Percentiles rank a stretch among this genome's conserved stretches.
Evolutionary conservation across 2,329 filamentous ascomycete genomes (phyloP).

Genomic region (Alternaria infectoria): DNA sequence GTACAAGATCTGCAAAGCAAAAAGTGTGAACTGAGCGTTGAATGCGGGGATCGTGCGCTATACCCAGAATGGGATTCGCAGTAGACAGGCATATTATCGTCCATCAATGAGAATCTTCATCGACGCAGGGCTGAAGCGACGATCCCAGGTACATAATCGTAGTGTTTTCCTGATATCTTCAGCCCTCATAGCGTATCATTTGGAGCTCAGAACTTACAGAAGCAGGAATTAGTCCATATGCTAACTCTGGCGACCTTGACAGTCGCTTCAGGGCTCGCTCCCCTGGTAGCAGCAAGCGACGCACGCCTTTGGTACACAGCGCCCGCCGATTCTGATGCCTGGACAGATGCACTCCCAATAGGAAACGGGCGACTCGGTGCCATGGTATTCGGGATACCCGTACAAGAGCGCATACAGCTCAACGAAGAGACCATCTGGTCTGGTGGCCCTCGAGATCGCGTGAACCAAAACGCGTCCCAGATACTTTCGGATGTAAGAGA

Average conservation of each 20-base stretch:
- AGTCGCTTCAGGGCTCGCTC: neutral
- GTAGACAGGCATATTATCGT: neutral
- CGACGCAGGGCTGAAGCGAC: neutral
- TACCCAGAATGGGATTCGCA: neutral
- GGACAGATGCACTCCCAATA: constrained; percentile 54
- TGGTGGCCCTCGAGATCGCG: constrained; percentile 50
- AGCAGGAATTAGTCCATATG: neutral
- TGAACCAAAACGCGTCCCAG: constrained; percentile 5
- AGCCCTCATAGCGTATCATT: neutral
- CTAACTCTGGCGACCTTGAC: neutral
- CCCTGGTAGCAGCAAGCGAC: neutral
- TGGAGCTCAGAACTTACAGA: neutral
- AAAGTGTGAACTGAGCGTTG: neutral
- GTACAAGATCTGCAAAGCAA: neutral
- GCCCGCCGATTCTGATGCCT: constrained; percentile 19
- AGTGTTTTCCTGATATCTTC: neutral
- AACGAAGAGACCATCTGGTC: constrained; percentile 55
- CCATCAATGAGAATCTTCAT: neutral
- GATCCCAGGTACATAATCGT: neutral
- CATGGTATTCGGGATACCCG: constrained; percentile 56
- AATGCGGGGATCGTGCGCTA: constrained; percentile 6
- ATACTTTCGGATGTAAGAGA: constrained; percentile 2
- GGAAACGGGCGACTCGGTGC: constrained; percentile 57
- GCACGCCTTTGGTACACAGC: constrained; percentile 8
- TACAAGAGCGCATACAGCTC: constrained; percentile 53